Base-by-base conservation (phyloP, 1,139 yeast species). In the Blastobotrys proliferans region DNA sequence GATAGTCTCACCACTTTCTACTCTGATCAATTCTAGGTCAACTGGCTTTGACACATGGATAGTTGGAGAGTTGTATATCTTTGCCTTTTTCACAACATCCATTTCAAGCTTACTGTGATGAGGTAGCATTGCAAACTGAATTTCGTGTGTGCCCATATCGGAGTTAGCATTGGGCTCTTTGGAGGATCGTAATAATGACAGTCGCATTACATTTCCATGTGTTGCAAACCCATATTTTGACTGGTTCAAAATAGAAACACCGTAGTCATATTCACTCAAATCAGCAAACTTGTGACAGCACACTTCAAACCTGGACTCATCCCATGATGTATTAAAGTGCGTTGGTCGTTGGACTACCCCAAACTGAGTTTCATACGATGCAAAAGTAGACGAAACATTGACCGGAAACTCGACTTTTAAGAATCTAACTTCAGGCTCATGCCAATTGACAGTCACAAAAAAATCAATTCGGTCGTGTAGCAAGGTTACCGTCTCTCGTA, bases 321-420 rank as follows among this genome's bases (percentile, higher is more conserved):
- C 97, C 97, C 97, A 90, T 1, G 87, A 70, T 1, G 97, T 90
- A 61, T 92, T 92, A 68, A 73, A 88, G 63, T 90, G 97, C 0
- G 97, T 92, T 38, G 97, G 95, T 54, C 97, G 77, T 55, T 76
- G 79, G 10, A 95, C 90, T 41, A 84, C 67, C 47, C 97, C 97
- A 65, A 85, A 92, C 62, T 88, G 95, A 1, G 97, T 87, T 63
- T 92, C 98, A 62, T 86, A 90, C 44, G 79, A 78, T 1, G 96
- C 97, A 44, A 62, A 72, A 25, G 90, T 90, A 26, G 79, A 73
- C 53, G 76, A 77, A 28, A 90, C 73, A 28, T 85, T 83, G 16
- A 92, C 94, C 1, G 97, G 96, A 67, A 92, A 90, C 63, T 90
- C 96, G 6, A 86, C 95, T 63, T 92, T 90, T 63, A 90, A 74